Evolutionary conservation across 2,329 filamentous ascomycete species (phyloP).

Genomic region (Botryosphaeria dothidea): DNA sequence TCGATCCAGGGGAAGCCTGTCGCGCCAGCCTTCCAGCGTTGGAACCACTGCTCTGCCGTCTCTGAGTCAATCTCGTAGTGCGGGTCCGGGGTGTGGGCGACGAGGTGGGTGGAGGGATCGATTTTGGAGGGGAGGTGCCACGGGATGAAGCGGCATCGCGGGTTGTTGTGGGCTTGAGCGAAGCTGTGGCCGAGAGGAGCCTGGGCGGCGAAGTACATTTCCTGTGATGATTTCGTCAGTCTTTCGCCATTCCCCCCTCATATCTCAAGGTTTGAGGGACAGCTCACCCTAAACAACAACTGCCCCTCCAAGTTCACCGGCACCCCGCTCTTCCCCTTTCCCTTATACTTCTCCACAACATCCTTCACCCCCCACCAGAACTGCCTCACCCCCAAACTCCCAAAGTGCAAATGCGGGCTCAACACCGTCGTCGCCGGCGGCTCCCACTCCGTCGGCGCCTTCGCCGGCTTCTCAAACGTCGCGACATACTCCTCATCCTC

Average conservation of each 20-base stretch:
- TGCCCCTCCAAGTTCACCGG: constrained; percentile 73
- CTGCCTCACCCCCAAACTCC: constrained; percentile 66
- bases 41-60: constrained; percentile 65
- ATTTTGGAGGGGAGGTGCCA: constrained; percentile 72
- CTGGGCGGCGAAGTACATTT: constrained; percentile 83
- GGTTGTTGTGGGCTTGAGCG: constrained; percentile 65
- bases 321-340: constrained; percentile 47
- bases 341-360: constrained; percentile 58
- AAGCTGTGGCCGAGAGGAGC: constrained; percentile 66
- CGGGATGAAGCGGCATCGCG: constrained; percentile 70
- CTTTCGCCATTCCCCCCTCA: neutral
- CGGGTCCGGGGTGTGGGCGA: constrained; percentile 47
- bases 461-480: constrained; percentile 75
- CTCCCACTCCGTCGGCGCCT: constrained; percentile 71
- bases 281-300: constrained; percentile 61
- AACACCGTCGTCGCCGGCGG: constrained; percentile 73
- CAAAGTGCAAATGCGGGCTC: constrained; percentile 74
- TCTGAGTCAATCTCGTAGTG: constrained; percentile 64
- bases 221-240: constrained; percentile 31
- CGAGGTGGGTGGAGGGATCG: constrained; percentile 42
- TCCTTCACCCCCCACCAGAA: constrained; percentile 73
- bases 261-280: neutral
- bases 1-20: constrained; percentile 84
- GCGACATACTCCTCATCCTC: constrained; percentile 66
- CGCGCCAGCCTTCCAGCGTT: constrained; percentile 66